Evolutionary conservation across 306 rosid species (phyloP).

Genomic region (Clitoria ternatea): DNA sequence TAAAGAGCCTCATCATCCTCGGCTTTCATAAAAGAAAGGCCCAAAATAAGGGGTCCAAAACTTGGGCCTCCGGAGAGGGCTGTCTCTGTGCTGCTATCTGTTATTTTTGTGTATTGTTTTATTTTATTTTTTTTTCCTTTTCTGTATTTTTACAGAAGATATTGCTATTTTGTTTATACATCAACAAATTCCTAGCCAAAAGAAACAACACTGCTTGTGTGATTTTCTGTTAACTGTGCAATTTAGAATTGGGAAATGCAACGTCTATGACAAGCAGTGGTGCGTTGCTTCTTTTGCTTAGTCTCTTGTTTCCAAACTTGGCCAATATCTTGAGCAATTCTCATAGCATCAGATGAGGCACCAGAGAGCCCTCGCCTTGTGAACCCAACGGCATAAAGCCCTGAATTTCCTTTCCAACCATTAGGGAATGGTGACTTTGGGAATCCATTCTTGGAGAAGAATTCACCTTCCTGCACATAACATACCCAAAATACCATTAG

Average conservation of each 20-base stretch:
- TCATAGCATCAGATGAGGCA: slow-evolving; percentile 71
- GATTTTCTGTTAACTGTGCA: background rate
- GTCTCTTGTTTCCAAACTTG: slow-evolving; percentile 70
- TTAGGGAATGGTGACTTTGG: slow-evolving; percentile 75
- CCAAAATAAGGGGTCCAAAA: slow-evolving; percentile 35
- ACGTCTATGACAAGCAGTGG: slow-evolving; percentile 60
- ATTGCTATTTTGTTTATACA: slow-evolving; percentile 16
- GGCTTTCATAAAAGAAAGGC: slow-evolving; percentile 39
- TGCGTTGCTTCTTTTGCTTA: slow-evolving; percentile 50
- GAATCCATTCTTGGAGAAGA: slow-evolving; percentile 74
- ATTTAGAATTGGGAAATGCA: slow-evolving; percentile 82
- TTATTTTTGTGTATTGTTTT: slow-evolving; percentile 7
- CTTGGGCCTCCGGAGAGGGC: slow-evolving; percentile 85
- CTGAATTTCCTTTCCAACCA: slow-evolving; percentile 87
- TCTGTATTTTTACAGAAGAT: slow-evolving; percentile 26
- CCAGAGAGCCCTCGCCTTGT: slow-evolving; percentile 94
- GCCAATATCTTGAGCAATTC: slow-evolving; percentile 73
- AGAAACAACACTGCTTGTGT: slow-evolving; percentile 11
- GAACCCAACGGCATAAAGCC: slow-evolving; percentile 92
- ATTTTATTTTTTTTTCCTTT: no score
- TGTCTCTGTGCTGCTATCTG: slow-evolving; percentile 26
- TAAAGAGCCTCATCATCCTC: slow-evolving; percentile 72
- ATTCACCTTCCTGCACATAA: slow-evolving; percentile 68
- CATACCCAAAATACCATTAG: slow-evolving; percentile 31
- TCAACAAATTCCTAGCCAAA: slow-evolving; percentile 29